Base-by-base conservation (phyloP, 495 filamentous ascomycete species). In the Penicillium canescens region DNA sequence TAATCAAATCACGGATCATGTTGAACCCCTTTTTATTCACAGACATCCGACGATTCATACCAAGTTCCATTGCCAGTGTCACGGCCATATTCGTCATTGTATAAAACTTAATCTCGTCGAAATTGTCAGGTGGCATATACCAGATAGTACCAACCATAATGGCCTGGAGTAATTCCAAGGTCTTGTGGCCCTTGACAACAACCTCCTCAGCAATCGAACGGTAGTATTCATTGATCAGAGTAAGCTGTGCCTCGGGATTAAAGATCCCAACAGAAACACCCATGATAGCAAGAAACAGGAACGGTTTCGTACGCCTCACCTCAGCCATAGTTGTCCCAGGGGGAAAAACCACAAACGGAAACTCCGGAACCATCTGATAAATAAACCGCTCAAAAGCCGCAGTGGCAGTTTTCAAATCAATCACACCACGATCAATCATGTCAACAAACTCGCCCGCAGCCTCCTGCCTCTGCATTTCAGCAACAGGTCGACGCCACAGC, bases 81-180 rank as follows among this genome's bases (percentile, higher is more conserved):
- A 90, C 88, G 6, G 91, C 90, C 46, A 92, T 81, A 61, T 96
- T 89, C 23, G 90, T 84, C 47, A 95, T 76, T 69, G 93, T 89
- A 67, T 95, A 95, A 64, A 93, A 96, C 62, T 94, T 95, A 57
- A 94, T 79, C 70, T 96, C 89, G 52, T 96, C 91, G 43, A 85
- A 88, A 49, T 86, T 78, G 47, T 92, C 87, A 2, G 92, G 91
- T 14, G 90, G 88, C 57, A 82, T 86, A 59, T 96, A 96, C 89
- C 90, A 96, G 21, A 87, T 78, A 13, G 82, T 82, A 23, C 77
- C 74, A 18, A 96, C 72, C 33, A 90, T 75, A 10, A 97, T 67
- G 1, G 90, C 83, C 72, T 98, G 92, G 10, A 96, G 82, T 1
- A 98, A 70, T 61, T 98, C 93, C 10, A 98, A 71, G 7, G 82